Evolutionary conservation across 495 filamentous ascomycete genomes (phyloP), one percentile per base, ranked within the genome.

Genomic region (Aspergillus indologenus): DNA sequence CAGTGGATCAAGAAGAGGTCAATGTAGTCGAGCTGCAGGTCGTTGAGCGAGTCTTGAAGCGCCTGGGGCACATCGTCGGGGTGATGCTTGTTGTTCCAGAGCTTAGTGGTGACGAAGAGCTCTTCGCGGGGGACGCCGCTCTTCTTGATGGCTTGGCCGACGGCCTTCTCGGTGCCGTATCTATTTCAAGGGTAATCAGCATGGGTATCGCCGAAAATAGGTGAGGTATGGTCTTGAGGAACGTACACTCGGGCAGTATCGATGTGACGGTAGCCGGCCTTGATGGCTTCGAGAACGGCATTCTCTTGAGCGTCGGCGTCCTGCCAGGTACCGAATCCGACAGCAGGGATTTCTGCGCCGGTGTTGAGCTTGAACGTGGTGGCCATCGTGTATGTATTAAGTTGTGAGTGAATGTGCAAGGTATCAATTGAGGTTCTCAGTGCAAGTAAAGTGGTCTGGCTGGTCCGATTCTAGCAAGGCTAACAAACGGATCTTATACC

Each of bases 1-100:
- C 80, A 90, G 70, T 91, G 89, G 61, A 91, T 89, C 57, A 89
- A 69, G 59, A 80, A 90, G 7, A 90, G 75, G 66, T 91, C 88
- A 45, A 91, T 72, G 65, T 90, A 90, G 45, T 85, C 83, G 18
- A 86, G 61, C 0, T 72, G 79, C 40, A 89, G 79, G 60, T 88
- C 83, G 24, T 77, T 68, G 15, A 90, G 72, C 5, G 87, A 84
- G 57, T 83, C 76, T 50, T 85, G 75, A 56, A 85, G 65, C n/a
- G 87, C 85, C 12, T 71, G 70, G 26, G 68, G 71, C 3, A 87
- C 87, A 47, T 85, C 83, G 24, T 84, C 79, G 1, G 84, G 81
- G 53, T 84, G 81, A 61, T 90, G 87, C 61, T 83, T 79, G 49
- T 83, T 82, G 70, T 84, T 87, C 86, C 86, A 90, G 18, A 90